Evolutionary conservation across 2,329 filamentous ascomycete species (phyloP).

Genomic region (Neofusicoccum parvum): DNA sequence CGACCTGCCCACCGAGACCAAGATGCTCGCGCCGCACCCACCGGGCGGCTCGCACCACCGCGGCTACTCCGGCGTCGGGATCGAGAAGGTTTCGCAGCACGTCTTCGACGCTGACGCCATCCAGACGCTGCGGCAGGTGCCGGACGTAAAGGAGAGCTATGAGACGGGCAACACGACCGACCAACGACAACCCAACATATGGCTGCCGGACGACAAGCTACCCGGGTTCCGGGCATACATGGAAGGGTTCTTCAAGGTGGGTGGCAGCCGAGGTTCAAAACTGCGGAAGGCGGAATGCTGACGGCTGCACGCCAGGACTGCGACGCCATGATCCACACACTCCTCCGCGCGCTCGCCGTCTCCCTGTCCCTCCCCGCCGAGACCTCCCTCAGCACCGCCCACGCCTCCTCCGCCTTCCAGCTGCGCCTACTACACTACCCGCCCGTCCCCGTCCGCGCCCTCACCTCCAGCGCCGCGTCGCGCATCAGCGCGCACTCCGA

Average conservation of each 20-base stretch:
- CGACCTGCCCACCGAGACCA: constrained; percentile 35
- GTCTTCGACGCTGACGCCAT: constrained; percentile 29
- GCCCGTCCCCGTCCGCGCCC: constrained; percentile 30
- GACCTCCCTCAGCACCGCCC: constrained; percentile 29
- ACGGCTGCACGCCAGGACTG: not conserved
- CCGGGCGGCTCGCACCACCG: constrained; percentile 42
- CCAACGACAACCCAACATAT: constrained; percentile 42
- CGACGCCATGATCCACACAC: constrained; percentile 25
- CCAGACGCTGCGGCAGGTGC: constrained; percentile 27
- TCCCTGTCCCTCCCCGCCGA: constrained; percentile 26
- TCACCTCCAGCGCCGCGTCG: constrained; percentile 28
- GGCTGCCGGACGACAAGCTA: constrained; percentile 41
- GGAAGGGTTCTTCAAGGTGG: constrained; percentile 31
- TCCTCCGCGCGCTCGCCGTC: constrained; percentile 34
- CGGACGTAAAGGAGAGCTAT: constrained; percentile 39
- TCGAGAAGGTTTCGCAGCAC: constrained; percentile 41
- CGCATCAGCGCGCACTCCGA: constrained; percentile 47
- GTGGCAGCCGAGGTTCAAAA: not conserved
- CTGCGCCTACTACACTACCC: constrained; percentile 45
- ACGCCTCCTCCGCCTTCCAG: constrained; percentile 35
- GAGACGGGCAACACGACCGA: constrained; percentile 36
- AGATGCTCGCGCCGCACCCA: constrained; percentile 44
- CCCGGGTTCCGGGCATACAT: constrained; percentile 40
- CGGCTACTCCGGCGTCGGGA: constrained; percentile 41
- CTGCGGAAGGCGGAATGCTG: no score